Percentiles rank a stretch among this genome's conserved stretches.
Evolutionary conservation across 352 stramenopile genomes (phyloP).

Genomic region (Phytophthora citrophthora): DNA sequence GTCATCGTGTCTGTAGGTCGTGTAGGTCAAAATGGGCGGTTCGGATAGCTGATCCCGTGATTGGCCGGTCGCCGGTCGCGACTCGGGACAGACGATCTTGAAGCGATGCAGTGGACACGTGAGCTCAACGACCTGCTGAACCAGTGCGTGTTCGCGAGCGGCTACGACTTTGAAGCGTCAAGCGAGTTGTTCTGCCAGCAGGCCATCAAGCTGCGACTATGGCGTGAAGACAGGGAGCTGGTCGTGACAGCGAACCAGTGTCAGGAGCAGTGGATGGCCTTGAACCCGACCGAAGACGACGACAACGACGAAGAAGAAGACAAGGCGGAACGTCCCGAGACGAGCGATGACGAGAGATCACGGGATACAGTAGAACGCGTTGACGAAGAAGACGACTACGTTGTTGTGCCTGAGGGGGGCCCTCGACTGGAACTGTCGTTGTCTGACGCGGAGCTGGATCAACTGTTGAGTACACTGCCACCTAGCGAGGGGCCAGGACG

Average conservation of each 20-base stretch:
- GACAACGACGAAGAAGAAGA: slow-evolving; percentile 36
- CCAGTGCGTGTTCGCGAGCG: slow-evolving; percentile 76
- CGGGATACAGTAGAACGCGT: not conserved
- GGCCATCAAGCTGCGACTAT: slow-evolving; percentile 47
- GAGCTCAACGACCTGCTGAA: slow-evolving; percentile 73
- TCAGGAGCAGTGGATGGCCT: slow-evolving; percentile 72
- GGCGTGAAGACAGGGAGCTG: slow-evolving; percentile 36
- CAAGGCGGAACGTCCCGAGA: slow-evolving; percentile 3
- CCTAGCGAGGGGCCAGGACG: slow-evolving; percentile 6
- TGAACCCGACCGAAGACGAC: slow-evolving; percentile 62
- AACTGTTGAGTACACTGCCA: slow-evolving; percentile 53
- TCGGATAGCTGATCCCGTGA: slow-evolving; percentile 14
- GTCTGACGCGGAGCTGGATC: slow-evolving; percentile 61
- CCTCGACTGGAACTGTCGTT: slow-evolving; percentile 63
- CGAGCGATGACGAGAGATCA: not conserved
- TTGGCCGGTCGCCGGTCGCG: slow-evolving; percentile 1
- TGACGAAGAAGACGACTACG: slow-evolving; percentile 22
- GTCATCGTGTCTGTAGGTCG: slow-evolving; percentile 20
- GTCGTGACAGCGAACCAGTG: slow-evolving; percentile 52
- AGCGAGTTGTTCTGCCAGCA: slow-evolving; percentile 47
- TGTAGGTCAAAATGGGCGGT: slow-evolving; percentile 22
- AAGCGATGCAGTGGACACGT: slow-evolving; percentile 66
- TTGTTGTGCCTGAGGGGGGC: slow-evolving; percentile 7
- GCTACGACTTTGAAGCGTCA: slow-evolving; percentile 71
- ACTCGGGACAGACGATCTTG: slow-evolving; percentile 14